Evolutionary conservation across 495 filamentous ascomycete genomes (phyloP), one percentile per base, ranked within the genome.

Genomic region (Wilcoxina mikolae): DNA sequence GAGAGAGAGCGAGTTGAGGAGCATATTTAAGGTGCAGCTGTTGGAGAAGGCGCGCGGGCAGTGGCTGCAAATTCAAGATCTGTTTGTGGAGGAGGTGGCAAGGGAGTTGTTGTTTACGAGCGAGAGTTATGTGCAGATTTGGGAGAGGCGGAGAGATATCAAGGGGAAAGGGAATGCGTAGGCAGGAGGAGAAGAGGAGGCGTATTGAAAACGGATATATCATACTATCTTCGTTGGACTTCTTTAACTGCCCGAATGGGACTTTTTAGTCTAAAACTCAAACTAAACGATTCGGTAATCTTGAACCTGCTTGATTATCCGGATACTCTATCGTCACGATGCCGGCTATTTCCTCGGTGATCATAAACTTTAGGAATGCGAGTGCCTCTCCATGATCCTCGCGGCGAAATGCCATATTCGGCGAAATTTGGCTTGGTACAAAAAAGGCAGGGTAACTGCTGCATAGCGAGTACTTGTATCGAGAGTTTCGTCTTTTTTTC

Each of bases 51-150:
- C 69, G 64, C 76, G 72, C 50, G 63, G 63, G 7, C 85, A 94
- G 67, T 99, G 91, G 91, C 77, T 87, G 24, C 82, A 94, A 64
- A 79, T 90, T 46, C 91, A 99, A 73, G 93, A 99, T 69, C 60
- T 99, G 65, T 94, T 83, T 68, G 89, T 96, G 3, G 85, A 95
- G 64, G 76, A 79, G 68, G 84, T 84, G 15, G 80, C 85, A 62
- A 82, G 74, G 56, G 90, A 96, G 73, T 76, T 90, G 59, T 65
- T 99, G 61, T 94, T 91, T 65, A 83, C 90, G 1, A 84, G 87
- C 26, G 91, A 98, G 74, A 86, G 80, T 39, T 95, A 94, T 71
- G 65, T 95, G 60, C 93, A 95, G 79, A 79, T 98, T 51, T 98
- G 91, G 91, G 91, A 98, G 74, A 76, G 83, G 67, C 76, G 91